Evolutionary conservation across 352 stramenopile genomes (phyloP).

Genomic region (Phytophthora cryptogea): DNA sequence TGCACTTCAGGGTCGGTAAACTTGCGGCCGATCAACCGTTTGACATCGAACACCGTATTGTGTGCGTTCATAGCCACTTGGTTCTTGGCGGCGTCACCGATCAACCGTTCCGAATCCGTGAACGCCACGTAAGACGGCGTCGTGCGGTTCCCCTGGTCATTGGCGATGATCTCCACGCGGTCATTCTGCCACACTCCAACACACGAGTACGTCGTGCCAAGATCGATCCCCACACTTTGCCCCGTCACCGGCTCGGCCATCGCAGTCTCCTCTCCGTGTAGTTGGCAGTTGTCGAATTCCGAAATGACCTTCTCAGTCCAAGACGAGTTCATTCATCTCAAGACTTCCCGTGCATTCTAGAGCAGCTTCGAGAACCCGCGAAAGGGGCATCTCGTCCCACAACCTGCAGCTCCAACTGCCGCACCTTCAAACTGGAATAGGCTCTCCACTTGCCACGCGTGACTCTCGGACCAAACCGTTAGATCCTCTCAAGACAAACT

Average conservation of each 20-base stretch:
- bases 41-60: constrained; percentile 97
- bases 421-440: constrained; percentile 18
- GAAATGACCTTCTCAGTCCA: constrained; percentile 16
- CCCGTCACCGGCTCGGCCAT: constrained; percentile 59
- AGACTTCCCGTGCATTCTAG: constrained; percentile 2
- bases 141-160: constrained; percentile 95
- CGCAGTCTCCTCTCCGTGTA: background rate
- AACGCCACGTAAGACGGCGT: constrained; percentile 97
- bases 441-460: background rate
- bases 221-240: constrained; percentile 96
- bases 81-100: constrained; percentile 95
- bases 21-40: constrained; percentile 95
- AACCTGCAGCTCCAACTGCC: constrained; percentile 16
- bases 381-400: constrained; percentile 19
- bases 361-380: constrained; percentile 8
- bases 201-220: constrained; percentile 97
- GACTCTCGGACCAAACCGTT: constrained; percentile 18
- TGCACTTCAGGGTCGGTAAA: constrained; percentile 92
- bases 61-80: constrained; percentile 93
- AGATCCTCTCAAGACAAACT: background rate
- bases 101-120: constrained; percentile 93
- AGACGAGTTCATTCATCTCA: background rate
- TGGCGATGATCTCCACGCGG: constrained; percentile 96
- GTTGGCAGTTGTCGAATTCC: constrained; percentile 59
- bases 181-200: constrained; percentile 98